Evolutionary conservation across 202 grass and related monocot genomes (phyloP), one percentile per base, ranked within the genome.

Genomic region (Setaria italica): DNA sequence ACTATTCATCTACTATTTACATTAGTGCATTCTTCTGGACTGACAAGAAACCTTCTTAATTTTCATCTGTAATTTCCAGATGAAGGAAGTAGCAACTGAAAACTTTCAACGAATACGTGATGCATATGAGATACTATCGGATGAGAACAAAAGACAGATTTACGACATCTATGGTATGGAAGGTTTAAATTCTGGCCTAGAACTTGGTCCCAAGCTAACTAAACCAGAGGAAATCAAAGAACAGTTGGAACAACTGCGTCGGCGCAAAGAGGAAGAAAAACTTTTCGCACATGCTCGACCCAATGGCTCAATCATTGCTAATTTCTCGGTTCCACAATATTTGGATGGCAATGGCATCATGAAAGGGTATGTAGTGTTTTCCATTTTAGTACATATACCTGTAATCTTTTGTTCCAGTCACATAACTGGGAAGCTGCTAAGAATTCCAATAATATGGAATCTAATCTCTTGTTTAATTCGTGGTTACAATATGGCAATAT

Each of bases 81-180:
- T 96, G 90, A 99, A 99, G 88, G 97, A 99, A 90, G 82, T 88
- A 67, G 97, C 97, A 49, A 99, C 97, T 58, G 93, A 99, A 82
- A 99, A 96, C 84, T 99, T 99, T 70, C 93, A 94, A 77, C 84
- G 92, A 74, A 96, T 99, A 87, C 76, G 90, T 75, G 93, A 96
- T 85, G 97, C 97, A 83, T 96, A 99, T 58, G 92, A 92, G 76
- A 83, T 99, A 78, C 82, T 99, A 79, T 92, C 82, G 3, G 92
- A 99, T 87, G 91, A 89, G 74, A 86, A 91, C 62, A 99, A 96
- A 94, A 92, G 97, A 47, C 93, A 94, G 81, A 94, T 99, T 32
- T 99, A 99, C 85, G 97, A 99, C 80, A 92, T 99, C 20, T 96
- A 99, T 87, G 97, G 93, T 25, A 99, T 99, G 92, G 97, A 99